phyloP scores from a whole-genome alignment of 805 yeast species.

The Tetrapisispora taiwanensis region DNA sequence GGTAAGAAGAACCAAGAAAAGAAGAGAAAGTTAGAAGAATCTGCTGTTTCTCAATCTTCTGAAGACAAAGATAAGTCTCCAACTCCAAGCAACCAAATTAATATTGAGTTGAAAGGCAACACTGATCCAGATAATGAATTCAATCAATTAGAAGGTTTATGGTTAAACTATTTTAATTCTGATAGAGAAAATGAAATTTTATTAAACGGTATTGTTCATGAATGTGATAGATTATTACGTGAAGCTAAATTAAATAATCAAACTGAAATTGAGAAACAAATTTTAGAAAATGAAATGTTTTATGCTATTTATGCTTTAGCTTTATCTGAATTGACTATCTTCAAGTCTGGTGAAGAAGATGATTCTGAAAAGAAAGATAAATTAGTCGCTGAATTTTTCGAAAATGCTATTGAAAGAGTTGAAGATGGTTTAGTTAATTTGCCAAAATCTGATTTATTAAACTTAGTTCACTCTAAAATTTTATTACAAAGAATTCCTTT shows the following conservation, averaged over 20 bases:
- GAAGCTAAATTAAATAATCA: conserved; percentile 6
- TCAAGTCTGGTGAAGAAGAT: conserved; percentile 37
- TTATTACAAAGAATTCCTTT: conserved; percentile 50
- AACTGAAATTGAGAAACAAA: conserved; percentile 16
- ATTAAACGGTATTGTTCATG: conserved; percentile 81
- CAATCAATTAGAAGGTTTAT: conserved; percentile 64
- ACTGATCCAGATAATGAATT: conserved; percentile 70
- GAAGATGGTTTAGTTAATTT: conserved; percentile 44
- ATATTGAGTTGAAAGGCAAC: conserved; percentile 60
- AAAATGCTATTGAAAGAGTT: conserved; percentile 63
- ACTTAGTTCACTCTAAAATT: conserved; percentile 46
- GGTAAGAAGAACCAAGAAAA: conserved; percentile 44
- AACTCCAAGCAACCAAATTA: conserved; percentile 33
- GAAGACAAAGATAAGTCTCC: conserved; percentile 17
- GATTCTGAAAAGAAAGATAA: conserved; percentile 17
- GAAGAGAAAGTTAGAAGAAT: conserved; percentile 16
- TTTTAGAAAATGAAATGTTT: conserved; percentile 38
- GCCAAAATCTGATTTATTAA: conserved; percentile 38
- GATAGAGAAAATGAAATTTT: conserved; percentile 54
- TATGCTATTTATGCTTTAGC: conserved; percentile 69
- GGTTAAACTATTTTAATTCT: conserved; percentile 50
- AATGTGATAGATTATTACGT: conserved; percentile 72
- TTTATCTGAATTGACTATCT: conserved; percentile 51
- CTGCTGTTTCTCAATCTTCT: conserved; percentile 7
- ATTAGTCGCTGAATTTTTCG: conserved; percentile 46